Percentiles rank a stretch among this genome's conserved stretches.
These are phyloP conservation scores for Pyricularia sp. DNA, from an alignment of 2,329 filamentous ascomycete species.

Conservation along the genomic window DNA sequence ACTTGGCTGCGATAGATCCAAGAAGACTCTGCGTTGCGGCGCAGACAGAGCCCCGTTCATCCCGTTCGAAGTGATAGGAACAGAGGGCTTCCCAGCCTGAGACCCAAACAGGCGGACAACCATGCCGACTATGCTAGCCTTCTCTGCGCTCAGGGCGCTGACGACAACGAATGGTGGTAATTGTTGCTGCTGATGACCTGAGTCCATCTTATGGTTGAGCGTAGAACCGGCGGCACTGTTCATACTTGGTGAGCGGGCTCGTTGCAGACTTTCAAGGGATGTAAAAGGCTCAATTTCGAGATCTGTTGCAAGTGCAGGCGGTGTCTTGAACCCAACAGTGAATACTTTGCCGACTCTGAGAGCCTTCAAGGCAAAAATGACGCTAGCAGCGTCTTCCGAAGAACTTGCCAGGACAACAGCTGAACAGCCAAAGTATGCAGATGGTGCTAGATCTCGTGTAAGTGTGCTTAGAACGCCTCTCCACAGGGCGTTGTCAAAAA, in stretches of 20 bases:
- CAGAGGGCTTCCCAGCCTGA: constrained; percentile 17
- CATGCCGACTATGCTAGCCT: constrained; percentile 69
- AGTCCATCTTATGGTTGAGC: neutral
- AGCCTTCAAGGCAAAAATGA: constrained; percentile 69
- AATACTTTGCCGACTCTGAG: constrained; percentile 72
- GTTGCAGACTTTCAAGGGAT: constrained; percentile 54
- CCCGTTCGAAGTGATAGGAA: constrained; percentile 21
- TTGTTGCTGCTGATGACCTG: neutral
- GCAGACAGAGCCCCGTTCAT: constrained; percentile 5
- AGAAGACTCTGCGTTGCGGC: constrained; percentile 48
- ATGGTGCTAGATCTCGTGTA: constrained; percentile 73
- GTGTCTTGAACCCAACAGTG: constrained; percentile 70
- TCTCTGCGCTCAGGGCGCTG: constrained; percentile 69
- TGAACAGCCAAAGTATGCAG: constrained; percentile 66
- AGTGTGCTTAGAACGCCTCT: constrained; percentile 76
- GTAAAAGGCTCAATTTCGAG: constrained; percentile 73
- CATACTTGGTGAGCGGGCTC: constrained; percentile 29
- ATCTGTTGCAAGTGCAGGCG: constrained; percentile 50
- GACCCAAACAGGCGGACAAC: constrained; percentile 64
- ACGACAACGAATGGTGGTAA: constrained; percentile 68
- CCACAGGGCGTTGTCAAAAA: constrained; percentile 79
- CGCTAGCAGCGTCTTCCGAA: constrained; percentile 66
- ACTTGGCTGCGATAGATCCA: constrained; percentile 60
- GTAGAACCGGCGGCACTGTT: neutral
- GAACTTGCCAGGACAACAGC: constrained; percentile 67